Conservation (phyloP, 108 stramenopile genomes). For the Pseudonitzschia pungens region DNA sequence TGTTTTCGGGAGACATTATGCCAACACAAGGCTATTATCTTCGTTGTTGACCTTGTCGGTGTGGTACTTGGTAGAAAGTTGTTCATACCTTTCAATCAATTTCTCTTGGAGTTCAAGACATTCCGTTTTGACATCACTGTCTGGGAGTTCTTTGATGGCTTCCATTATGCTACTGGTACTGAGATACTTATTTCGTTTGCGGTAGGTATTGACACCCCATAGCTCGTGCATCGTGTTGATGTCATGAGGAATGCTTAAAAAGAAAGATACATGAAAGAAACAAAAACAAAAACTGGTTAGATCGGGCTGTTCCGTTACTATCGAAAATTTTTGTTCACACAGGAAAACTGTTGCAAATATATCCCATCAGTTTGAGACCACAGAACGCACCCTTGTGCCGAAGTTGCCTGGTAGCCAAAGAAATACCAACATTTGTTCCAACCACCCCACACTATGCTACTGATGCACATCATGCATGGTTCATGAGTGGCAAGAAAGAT, state of each 20-base stretch:
- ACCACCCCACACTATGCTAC: constrained; percentile 55
- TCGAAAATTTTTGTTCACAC: neutral
- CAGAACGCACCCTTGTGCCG: constrained; percentile 47
- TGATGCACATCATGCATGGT: constrained; percentile 66
- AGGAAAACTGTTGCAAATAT: neutral
- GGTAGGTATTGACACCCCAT: constrained; percentile 62
- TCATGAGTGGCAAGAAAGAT: constrained; percentile 59
- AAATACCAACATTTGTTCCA: constrained; percentile 50
- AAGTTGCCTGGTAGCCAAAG: constrained; percentile 47
- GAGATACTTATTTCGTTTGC: constrained; percentile 53
- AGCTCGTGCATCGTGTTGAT: constrained; percentile 66
- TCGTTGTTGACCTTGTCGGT: constrained; percentile 45
- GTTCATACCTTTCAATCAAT: constrained; percentile 40
- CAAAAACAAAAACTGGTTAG: neutral
- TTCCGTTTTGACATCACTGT: constrained; percentile 36
- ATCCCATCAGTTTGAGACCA: neutral
- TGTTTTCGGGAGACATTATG: no score
- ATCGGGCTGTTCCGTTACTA: neutral
- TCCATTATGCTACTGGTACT: constrained; percentile 45
- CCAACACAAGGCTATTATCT: constrained; percentile 49
- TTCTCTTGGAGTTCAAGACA: constrained; percentile 23
- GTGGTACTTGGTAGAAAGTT: constrained; percentile 49
- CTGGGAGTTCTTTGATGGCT: constrained; percentile 39
- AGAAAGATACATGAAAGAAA: neutral
- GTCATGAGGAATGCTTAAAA: constrained; percentile 46